Percentiles rank a stretch among this genome's conserved stretches.
Conservation (phyloP, 2,329 filamentous ascomycete species). For the Graphilbum fragrans region DNA sequence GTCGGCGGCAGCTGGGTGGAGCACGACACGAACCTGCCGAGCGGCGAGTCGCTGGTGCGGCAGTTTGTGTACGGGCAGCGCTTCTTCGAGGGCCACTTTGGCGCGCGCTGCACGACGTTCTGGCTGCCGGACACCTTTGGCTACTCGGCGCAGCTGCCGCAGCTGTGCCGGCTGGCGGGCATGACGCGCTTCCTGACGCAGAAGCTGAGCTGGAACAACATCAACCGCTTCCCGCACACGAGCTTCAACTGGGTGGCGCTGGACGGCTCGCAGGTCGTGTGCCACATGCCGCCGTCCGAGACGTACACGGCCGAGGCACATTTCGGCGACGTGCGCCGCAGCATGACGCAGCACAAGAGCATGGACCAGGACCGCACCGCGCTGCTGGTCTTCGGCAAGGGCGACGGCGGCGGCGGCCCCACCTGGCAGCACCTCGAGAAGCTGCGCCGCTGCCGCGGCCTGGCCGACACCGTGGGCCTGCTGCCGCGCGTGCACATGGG, state of each 20-base stretch:
- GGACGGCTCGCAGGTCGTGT: slow-evolving; percentile 92
- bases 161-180: slow-evolving; percentile 83
- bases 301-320: slow-evolving; percentile 92
- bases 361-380: slow-evolving; percentile 88
- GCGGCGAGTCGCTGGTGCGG: slow-evolving; percentile 83
- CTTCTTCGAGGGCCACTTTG: slow-evolving; percentile 89
- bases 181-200: slow-evolving; percentile 97
- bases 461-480: slow-evolving; percentile 74
- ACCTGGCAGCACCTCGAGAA: slow-evolving; percentile 94
- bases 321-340: slow-evolving; percentile 87
- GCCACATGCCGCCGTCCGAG: slow-evolving; percentile 92
- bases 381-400: slow-evolving; percentile 88
- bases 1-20: slow-evolving; percentile 98
- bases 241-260: slow-evolving; percentile 98
- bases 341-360: slow-evolving; percentile 85
- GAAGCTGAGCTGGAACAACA: slow-evolving; percentile 99
- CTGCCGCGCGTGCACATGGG: slow-evolving; percentile 84
- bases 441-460: slow-evolving; percentile 78
- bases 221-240: slow-evolving; percentile 97
- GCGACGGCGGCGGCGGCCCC: slow-evolving; percentile 89
- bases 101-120: slow-evolving; percentile 78
- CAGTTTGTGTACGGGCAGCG: slow-evolving; percentile 94
- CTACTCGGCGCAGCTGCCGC: slow-evolving; percentile 88
- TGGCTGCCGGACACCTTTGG: slow-evolving; percentile 98
- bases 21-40: slow-evolving; percentile 95